Evolutionary conservation across 345 rosid genomes (phyloP).

Genomic region (Stellera chamaejasme): DNA sequence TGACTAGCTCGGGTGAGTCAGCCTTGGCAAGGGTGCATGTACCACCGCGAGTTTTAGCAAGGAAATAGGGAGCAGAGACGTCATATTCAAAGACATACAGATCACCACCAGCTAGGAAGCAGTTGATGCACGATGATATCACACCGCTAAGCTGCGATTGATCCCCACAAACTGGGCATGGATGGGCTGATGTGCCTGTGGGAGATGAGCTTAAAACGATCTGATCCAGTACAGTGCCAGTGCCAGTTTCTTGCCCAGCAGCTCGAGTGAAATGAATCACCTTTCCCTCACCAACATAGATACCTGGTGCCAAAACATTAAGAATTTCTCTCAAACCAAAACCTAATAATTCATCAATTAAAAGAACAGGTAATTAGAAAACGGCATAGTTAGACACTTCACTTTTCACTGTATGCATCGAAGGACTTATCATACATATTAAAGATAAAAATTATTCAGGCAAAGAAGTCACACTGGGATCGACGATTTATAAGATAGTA

Average conservation of each 20-base stretch:
- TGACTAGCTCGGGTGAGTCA: conserved; percentile 47
- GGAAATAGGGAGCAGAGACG: conserved; percentile 34
- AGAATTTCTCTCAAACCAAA: neutral
- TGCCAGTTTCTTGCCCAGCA: conserved; percentile 58
- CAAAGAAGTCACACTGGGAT: neutral
- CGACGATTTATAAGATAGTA: neutral
- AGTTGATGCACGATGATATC: conserved; percentile 56
- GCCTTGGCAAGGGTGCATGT: conserved; percentile 63
- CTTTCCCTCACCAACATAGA: conserved; percentile 50
- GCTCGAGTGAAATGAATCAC: conserved; percentile 77
- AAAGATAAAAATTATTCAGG: neutral
- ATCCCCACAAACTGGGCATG: conserved; percentile 51
- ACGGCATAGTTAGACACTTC: neutral
- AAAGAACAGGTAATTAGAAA: neutral
- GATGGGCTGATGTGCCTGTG: conserved; percentile 26
- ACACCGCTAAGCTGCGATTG: conserved; percentile 43
- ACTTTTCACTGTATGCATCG: neutral
- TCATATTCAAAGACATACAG: conserved; percentile 51
- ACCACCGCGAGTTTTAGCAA: conserved; percentile 68
- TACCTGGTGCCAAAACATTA: conserved; percentile 29
- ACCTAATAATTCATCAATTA: neutral
- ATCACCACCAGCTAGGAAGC: conserved; percentile 58
- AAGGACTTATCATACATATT: neutral
- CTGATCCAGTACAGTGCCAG: conserved; percentile 34
- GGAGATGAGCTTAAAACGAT: conserved; percentile 50